Evolutionary conservation across 2,329 filamentous ascomycete species (phyloP).

Genomic region (Pseudogymnoascus destructans): DNA sequence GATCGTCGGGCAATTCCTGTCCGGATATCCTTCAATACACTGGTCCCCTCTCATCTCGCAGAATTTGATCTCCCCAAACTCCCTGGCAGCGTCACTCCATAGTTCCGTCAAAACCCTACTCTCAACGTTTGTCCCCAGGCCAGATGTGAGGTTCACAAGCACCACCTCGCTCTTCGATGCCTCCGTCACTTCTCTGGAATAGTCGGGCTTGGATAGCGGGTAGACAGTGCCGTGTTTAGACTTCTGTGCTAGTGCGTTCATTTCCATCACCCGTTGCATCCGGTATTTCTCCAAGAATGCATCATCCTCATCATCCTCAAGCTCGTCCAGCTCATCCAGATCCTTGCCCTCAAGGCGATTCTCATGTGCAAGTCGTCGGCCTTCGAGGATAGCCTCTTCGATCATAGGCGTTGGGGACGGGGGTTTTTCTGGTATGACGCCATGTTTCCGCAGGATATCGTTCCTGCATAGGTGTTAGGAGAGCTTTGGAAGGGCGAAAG

Average conservation of each 20-base stretch:
- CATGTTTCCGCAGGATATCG: slow-evolving; percentile 93
- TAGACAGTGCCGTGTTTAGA: slow-evolving; percentile 83
- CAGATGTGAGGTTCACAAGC: slow-evolving; percentile 71
- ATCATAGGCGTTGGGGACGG: slow-evolving; percentile 92
- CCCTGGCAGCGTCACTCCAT: slow-evolving; percentile 70
- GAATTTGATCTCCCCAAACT: slow-evolving; percentile 93
- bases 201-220: slow-evolving; percentile 88
- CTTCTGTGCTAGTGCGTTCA: slow-evolving; percentile 61
- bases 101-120: slow-evolving; percentile 72
- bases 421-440: slow-evolving; percentile 93
- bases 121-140: slow-evolving; percentile 68
- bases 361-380: slow-evolving; percentile 71
- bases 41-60: slow-evolving; percentile 86
- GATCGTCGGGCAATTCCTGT: slow-evolving; percentile 87
- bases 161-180: slow-evolving; percentile 58
- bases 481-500: not conserved
- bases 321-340: slow-evolving; percentile 79
- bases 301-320: slow-evolving; percentile 94
- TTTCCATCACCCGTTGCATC: slow-evolving; percentile 73
- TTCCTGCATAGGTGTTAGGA: slow-evolving; percentile 49
- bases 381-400: slow-evolving; percentile 82
- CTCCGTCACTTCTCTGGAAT: slow-evolving; percentile 81
- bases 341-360: slow-evolving; percentile 91
- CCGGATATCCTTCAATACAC: slow-evolving; percentile 94
- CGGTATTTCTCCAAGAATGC: slow-evolving; percentile 79